phyloP scores from a whole-genome alignment of 805 yeast genomes.

The Starmerella ratchasimensis region DNA sequence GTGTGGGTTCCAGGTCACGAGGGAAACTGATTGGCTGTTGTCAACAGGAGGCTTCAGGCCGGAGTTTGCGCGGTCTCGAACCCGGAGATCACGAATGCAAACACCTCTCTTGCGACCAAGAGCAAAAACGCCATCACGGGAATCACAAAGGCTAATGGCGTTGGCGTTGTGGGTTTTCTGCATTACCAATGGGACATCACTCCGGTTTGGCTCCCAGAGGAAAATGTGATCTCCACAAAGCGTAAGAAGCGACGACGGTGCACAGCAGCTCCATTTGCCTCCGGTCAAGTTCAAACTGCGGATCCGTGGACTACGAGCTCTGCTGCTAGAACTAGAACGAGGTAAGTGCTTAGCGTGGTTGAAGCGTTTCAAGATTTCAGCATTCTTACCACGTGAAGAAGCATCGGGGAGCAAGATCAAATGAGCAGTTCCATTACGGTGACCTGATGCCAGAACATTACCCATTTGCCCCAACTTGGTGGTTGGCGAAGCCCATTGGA shows the following conservation, averaged over 20 bases:
- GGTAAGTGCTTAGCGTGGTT: conserved; percentile 58
- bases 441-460: conserved; percentile 49
- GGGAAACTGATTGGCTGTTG: conserved; percentile 28
- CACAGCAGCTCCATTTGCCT: conserved; percentile 33
- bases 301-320: conserved; percentile 22
- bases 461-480: conserved; percentile 30
- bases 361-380: conserved; percentile 64
- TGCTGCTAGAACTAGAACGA: conserved; percentile 8
- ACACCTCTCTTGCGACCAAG: conserved; percentile 55
- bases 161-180: conserved; percentile 38
- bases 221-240: conserved; percentile 57
- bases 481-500: conserved; percentile 30
- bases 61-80: conserved; percentile 29
- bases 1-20: conserved; percentile 48
- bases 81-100: conserved; percentile 57
- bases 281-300: conserved; percentile 30
- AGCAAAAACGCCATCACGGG: conserved; percentile 41
- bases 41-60: conserved; percentile 33
- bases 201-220: conserved; percentile 57
- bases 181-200: conserved; percentile 45
- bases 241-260: conserved; percentile 40
- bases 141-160: conserved; percentile 36
- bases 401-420: conserved; percentile 53
- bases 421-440: conserved; percentile 60
- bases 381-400: conserved; percentile 30